These are phyloP conservation scores for Sarcodon sp. DNA, from an alignment of 768 basidiomycete species.

Conservation along the genomic window DNA sequence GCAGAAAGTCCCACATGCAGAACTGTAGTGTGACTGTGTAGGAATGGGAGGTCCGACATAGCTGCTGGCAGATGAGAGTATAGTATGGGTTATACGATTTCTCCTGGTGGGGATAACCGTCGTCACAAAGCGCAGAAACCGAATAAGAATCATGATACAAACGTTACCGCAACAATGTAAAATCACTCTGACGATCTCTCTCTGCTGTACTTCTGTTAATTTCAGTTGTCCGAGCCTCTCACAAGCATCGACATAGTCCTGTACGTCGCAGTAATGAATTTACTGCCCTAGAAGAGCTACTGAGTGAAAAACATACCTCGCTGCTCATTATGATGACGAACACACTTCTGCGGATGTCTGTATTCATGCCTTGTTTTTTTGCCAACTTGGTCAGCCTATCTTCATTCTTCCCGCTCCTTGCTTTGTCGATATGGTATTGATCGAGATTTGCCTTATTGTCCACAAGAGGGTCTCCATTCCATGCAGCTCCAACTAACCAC, in stretches of 20 bases:
- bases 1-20: slow-evolving; percentile 92
- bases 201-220: slow-evolving; percentile 80
- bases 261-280: neutral
- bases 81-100: slow-evolving; percentile 94
- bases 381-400: slow-evolving; percentile 64
- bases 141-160: slow-evolving; percentile 11
- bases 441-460: slow-evolving; percentile 41
- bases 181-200: slow-evolving; percentile 88
- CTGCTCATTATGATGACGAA: slow-evolving; percentile 95
- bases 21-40: slow-evolving; percentile 92
- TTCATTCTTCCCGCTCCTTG: slow-evolving; percentile 16
- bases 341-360: slow-evolving; percentile 81
- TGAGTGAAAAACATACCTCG: slow-evolving; percentile 43
- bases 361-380: slow-evolving; percentile 95
- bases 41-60: slow-evolving; percentile 67
- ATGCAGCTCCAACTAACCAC: slow-evolving; percentile 98
- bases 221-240: slow-evolving; percentile 78
- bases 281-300: neutral
- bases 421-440: slow-evolving; percentile 12
- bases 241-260: slow-evolving; percentile 97
- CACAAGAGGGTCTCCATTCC: slow-evolving; percentile 83
- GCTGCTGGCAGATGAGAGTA: slow-evolving; percentile 74
- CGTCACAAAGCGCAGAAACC: neutral
- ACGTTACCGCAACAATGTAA: slow-evolving; percentile 91
- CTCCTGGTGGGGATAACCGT: slow-evolving; percentile 37